These are phyloP conservation scores for Diplodia intermedia DNA, from an alignment of 2,329 filamentous ascomycete genomes.

Conservation along the genomic window DNA sequence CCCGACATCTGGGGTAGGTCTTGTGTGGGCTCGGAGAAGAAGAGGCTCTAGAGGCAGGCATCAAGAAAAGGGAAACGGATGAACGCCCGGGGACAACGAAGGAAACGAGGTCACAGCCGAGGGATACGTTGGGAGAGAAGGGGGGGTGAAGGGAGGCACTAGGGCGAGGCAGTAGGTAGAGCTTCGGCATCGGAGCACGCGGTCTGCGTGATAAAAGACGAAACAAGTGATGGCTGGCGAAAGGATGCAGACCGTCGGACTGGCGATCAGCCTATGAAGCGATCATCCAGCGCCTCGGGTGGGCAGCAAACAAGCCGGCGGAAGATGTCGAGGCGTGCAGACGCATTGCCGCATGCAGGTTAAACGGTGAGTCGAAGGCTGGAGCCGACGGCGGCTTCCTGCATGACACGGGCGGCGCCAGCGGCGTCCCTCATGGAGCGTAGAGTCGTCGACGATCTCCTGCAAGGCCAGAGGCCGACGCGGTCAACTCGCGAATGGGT, in stretches of 20 bases:
- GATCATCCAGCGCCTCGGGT: slow-evolving; percentile 11
- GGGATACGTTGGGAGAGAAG: too few relatives aligned
- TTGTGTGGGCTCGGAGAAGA: neutral
- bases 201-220: slow-evolving; percentile 6
- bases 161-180: neutral
- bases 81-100: neutral
- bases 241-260: neutral
- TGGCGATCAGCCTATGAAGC: slow-evolving; percentile 11
- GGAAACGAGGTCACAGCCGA: neutral
- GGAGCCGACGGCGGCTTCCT: neutral
- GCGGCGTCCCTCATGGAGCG: neutral
- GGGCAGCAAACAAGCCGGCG: neutral
- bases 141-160: neutral
- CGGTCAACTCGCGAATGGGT: slow-evolving; percentile 2
- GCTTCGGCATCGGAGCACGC: slow-evolving; percentile 4
- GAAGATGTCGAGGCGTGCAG: neutral
- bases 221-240: neutral
- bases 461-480: neutral
- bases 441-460: neutral
- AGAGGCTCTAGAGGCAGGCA: neutral
- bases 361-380: neutral
- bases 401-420: neutral
- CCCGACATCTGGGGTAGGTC: neutral
- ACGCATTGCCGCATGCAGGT: neutral
- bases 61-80: neutral